Evolutionary conservation across 257 asterid species (phyloP), one percentile per base, ranked within the genome.

Genomic region (Fraxinus excelsior): DNA sequence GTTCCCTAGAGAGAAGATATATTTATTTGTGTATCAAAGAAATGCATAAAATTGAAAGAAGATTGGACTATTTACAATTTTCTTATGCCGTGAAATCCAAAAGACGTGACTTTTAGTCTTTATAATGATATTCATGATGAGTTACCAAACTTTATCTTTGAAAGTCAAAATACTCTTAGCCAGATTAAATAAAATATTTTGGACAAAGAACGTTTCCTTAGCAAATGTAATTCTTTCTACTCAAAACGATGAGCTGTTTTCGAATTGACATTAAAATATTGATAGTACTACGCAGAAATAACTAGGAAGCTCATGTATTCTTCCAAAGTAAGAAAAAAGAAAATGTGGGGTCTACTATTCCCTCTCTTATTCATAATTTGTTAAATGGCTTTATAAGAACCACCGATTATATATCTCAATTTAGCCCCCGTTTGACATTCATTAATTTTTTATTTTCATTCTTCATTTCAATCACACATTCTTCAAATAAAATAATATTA

Each of bases 61-160:
- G 68, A 8, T 62, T 62, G 31, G 21, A 62, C 18, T 6, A 21
- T 5, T 21, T 60, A 9, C 34, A 23, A 23, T 23, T 8, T 60
- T 62, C 68, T 25, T 62, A 25, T 8, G 34, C 68, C 31, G 18
- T 25, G 68, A 62, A 62, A 62, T 62, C 31, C 18, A 7, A 11
- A 62, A 21, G 68, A 62, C 32, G 34, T 62, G 34, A 23, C 34
- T 62, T 60, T 60, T 25, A 7, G 16, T 37, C 38, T 34, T 34
- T 37, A 7, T 9, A 25, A 25, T 21, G 67, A 60, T 11, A 26
- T 62, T 19, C 34, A 25, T 62, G 68, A 62, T 12, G 68, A 12
- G 68, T 62, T 62, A 62, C 68, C 68, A 62, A 62, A 62, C 68
- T 62, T 62, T 25, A 62, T 62, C 68, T 19, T 62, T 25, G 11